Evolutionary conservation across 2,329 filamentous ascomycete genomes (phyloP).

Genomic region (Daldinia eschscholtzii): DNA sequence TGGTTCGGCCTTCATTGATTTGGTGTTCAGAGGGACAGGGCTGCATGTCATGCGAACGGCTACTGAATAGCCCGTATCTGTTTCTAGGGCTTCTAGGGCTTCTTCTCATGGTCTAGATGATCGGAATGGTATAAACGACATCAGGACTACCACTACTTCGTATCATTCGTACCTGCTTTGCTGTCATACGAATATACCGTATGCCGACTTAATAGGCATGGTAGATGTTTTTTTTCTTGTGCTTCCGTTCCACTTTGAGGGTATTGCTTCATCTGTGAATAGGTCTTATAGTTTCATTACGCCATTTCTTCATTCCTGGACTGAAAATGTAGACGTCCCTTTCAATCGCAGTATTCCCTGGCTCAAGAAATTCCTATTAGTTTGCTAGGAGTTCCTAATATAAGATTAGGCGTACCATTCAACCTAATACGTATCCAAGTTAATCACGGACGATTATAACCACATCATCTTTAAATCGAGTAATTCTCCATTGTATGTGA

Average conservation of each 20-base stretch:
- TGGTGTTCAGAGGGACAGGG: slow-evolving; percentile 54
- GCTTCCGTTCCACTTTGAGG: background rate
- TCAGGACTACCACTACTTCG: slow-evolving; percentile 37
- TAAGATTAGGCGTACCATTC: background rate
- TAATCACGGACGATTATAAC: too few relatives aligned
- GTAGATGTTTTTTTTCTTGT: background rate
- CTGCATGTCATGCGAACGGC: slow-evolving; percentile 52
- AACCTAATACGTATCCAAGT: background rate
- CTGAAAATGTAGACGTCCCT: background rate
- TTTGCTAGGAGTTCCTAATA: background rate
- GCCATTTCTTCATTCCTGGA: background rate
- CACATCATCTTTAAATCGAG: too few relatives aligned
- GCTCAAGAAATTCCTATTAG: background rate
- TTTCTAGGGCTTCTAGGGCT: slow-evolving; percentile 53
- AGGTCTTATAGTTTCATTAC: background rate
- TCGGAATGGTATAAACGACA: slow-evolving; percentile 54
- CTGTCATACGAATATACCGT: slow-evolving; percentile 5
- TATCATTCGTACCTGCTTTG: background rate
- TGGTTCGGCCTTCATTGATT: slow-evolving; percentile 54
- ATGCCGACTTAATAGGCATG: background rate
- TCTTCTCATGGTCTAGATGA: slow-evolving; percentile 53
- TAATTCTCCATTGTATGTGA: too few relatives aligned
- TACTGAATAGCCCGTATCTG: slow-evolving; percentile 49
- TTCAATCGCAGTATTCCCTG: background rate
- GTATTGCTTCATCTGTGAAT: background rate